Evolutionary conservation across 2,329 filamentous ascomycete species (phyloP).

Genomic region (Fusarium sublunatum): DNA sequence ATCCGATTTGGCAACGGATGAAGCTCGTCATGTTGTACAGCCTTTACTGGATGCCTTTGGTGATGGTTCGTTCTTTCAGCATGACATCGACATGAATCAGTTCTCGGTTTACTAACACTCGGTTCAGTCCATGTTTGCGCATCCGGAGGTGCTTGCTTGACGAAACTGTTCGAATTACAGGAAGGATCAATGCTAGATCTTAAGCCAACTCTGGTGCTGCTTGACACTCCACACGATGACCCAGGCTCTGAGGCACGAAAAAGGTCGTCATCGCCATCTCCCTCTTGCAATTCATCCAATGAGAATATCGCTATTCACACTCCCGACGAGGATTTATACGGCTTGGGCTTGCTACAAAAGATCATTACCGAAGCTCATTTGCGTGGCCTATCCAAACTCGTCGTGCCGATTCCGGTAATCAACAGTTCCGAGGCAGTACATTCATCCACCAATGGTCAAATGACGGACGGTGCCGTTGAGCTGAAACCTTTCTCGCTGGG

Average conservation of each 20-base stretch:
- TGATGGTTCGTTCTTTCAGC: slow-evolving; percentile 56
- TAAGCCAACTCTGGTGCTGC: slow-evolving; percentile 67
- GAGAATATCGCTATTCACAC: slow-evolving; percentile 55
- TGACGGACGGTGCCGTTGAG: slow-evolving; percentile 55
- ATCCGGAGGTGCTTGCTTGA: slow-evolving; percentile 64
- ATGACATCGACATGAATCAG: slow-evolving; percentile 14
- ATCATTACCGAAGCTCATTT: slow-evolving; percentile 69
- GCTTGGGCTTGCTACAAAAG: slow-evolving; percentile 64
- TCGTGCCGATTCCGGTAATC: slow-evolving; percentile 67
- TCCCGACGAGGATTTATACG: slow-evolving; percentile 64
- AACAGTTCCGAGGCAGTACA: slow-evolving; percentile 51
- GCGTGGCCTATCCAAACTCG: slow-evolving; percentile 65
- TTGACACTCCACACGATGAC: slow-evolving; percentile 67
- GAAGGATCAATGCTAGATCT: slow-evolving; percentile 63
- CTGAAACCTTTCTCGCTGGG: slow-evolving; percentile 44
- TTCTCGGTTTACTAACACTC: slow-evolving; percentile 36
- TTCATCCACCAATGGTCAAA: slow-evolving; percentile 47
- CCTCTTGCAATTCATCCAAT: slow-evolving; percentile 53
- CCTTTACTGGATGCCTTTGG: slow-evolving; percentile 66
- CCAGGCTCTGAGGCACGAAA: slow-evolving; percentile 51
- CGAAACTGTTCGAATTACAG: slow-evolving; percentile 64
- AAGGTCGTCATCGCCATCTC: slow-evolving; percentile 57
- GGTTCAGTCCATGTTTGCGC: slow-evolving; percentile 64
- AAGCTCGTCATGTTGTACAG: slow-evolving; percentile 59
- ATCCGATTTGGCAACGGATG: slow-evolving; percentile 52